phyloP scores from a whole-genome alignment of 2,329 filamentous ascomycete species.

The Cercospora sp. region DNA sequence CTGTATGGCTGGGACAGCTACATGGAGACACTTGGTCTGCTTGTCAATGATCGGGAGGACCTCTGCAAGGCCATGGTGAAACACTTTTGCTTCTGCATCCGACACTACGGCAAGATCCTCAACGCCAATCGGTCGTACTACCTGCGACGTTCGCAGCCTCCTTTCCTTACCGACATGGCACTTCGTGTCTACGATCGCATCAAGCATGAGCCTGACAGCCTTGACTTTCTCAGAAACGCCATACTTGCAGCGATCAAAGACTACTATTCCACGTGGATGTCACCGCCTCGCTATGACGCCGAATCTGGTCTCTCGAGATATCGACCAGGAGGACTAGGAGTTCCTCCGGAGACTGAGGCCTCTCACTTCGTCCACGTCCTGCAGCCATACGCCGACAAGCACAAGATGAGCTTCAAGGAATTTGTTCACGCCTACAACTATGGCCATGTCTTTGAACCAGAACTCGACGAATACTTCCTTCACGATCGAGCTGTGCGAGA shows the following conservation, averaged over 20 bases:
- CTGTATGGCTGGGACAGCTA: constrained; percentile 99
- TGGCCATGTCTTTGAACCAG: constrained; percentile 73
- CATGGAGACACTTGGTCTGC: constrained; percentile 89
- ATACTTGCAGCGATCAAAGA: constrained; percentile 95
- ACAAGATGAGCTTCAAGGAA: constrained; percentile 76
- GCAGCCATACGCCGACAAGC: constrained; percentile 77
- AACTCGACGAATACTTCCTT: constrained; percentile 91
- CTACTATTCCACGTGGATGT: constrained; percentile 86
- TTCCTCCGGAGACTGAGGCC: constrained; percentile 88
- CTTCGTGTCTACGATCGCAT: constrained; percentile 91
- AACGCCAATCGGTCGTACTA: constrained; percentile 98
- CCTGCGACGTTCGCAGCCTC: constrained; percentile 87
- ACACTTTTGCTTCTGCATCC: constrained; percentile 98
- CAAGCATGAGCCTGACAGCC: constrained; percentile 75
- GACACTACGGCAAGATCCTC: constrained; percentile 96
- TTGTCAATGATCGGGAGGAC: constrained; percentile 81
- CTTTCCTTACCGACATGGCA: constrained; percentile 96
- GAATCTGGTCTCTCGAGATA: constrained; percentile 81
- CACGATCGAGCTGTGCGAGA: constrained; percentile 95
- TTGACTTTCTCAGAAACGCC: constrained; percentile 76
- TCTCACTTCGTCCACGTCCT: constrained; percentile 83
- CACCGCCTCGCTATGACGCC: constrained; percentile 69
- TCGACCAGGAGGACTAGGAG: constrained; percentile 76
- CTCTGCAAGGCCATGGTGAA: constrained; percentile 91
- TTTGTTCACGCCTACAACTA: constrained; percentile 89